Conservation (phyloP, 2,329 filamentous ascomycete species). For the Daldinia sp. region DNA sequence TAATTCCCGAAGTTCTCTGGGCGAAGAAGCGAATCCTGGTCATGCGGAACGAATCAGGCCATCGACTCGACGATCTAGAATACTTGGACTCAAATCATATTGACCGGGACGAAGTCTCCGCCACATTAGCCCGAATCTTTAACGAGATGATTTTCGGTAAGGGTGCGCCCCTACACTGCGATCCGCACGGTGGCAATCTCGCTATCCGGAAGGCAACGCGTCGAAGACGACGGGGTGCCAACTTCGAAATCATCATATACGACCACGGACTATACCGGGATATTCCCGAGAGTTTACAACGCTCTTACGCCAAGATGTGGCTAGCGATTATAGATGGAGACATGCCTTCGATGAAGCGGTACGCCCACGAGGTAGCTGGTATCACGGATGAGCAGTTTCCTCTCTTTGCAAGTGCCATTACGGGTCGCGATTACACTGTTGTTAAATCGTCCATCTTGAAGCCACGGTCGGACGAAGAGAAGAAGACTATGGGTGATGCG, state of each 20-base stretch:
- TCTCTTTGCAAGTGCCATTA: slow-evolving; percentile 95
- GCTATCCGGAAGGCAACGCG: slow-evolving; percentile 81
- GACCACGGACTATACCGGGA: slow-evolving; percentile 97
- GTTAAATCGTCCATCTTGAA: slow-evolving; percentile 67
- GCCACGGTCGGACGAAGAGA: slow-evolving; percentile 76
- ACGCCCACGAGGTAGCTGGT: slow-evolving; percentile 87
- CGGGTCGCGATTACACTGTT: slow-evolving; percentile 86
- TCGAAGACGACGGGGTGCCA: slow-evolving; percentile 65
- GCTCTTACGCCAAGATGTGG: slow-evolving; percentile 97
- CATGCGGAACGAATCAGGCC: slow-evolving; percentile 91
- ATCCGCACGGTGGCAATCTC: slow-evolving; percentile 96
- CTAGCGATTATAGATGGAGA: slow-evolving; percentile 93
- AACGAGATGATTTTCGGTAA: slow-evolving; percentile 99
- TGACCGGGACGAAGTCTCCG: slow-evolving; percentile 93
- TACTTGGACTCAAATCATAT: slow-evolving; percentile 88
- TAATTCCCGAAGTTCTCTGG: slow-evolving; percentile 92
- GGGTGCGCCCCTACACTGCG: slow-evolving; percentile 89
- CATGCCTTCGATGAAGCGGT: slow-evolving; percentile 83
- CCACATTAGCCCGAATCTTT: slow-evolving; percentile 88
- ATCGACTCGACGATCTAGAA: slow-evolving; percentile 85
- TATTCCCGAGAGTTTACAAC: slow-evolving; percentile 79
- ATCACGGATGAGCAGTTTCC: slow-evolving; percentile 91
- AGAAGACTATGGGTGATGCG: slow-evolving; percentile 83
- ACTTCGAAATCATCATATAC: slow-evolving; percentile 96
- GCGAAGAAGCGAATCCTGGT: slow-evolving; percentile 88